Base-by-base conservation (phyloP, 2,329 filamentous ascomycete species). In the Colletotrichum eleusines region DNA sequence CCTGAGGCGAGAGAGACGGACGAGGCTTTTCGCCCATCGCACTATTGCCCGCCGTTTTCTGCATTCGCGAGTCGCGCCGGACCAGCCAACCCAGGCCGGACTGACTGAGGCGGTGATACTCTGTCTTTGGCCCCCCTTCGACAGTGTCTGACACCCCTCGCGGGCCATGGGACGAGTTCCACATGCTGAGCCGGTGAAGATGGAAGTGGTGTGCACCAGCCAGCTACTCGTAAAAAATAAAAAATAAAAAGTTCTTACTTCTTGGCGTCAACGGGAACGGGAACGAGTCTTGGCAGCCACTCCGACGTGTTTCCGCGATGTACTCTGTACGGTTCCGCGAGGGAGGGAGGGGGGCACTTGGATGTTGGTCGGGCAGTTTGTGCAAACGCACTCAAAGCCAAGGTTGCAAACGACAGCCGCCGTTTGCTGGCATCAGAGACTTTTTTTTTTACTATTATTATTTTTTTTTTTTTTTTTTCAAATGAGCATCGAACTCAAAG, bases 111-210 rank as follows among this genome's bases (percentile, higher is more conserved):
- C 11, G 42, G 20, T 46, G 42, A 63, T 66, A 51, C 16, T 38
- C n/a, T 63, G 26, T 18, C 28, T 66, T 51, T 16, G 63, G n/a
- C n/a, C n/a, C 67, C 63, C 33, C 55, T 57, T 57, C 40, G 57
- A 50, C 20, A 28, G n/a, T n/a, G 35, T 55, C 55, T 70, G 20
- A 50, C 33, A 26, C n/a, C 57, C 57, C 20, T 31, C 18, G 7
- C 38, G 64, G 64, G 33, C 48, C 18, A 51, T 54, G 61, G 55
- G 31, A 38, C 44, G 40, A 4, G 16, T 26, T 1, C 9, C n/a
- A 33, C 6, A 11, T 12, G 59, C 38, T 42, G 28, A 20, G 31
- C n/a, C 31, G 54, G n/a, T 14, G 23, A 35, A 44, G 26, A 31
- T 9, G n/a, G n/a, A 35, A 50, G 42, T 57, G 31, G 57, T 60